Percentiles rank a stretch among this genome's conserved stretches.
phyloP scores from a whole-genome alignment of 352 stramenopile genomes.

The Blastocystis sp. region DNA sequence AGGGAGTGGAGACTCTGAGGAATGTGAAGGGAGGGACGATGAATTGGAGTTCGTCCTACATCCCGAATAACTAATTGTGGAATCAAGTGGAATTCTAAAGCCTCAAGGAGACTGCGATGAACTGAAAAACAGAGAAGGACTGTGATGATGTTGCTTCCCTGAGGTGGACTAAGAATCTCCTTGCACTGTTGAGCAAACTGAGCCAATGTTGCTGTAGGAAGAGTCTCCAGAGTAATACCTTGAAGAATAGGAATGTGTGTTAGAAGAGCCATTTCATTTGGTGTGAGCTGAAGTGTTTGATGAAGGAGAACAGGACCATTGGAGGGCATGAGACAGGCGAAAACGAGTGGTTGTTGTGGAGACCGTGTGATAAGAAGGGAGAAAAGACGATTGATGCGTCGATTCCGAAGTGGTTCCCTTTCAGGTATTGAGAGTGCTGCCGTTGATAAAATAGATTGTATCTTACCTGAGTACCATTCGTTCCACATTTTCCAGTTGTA shows the following conservation, averaged over 20 bases:
- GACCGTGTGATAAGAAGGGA: not conserved
- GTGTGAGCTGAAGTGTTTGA: not conserved
- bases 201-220: not conserved
- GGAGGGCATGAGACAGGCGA: not conserved
- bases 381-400: not conserved
- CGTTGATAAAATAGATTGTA: not conserved
- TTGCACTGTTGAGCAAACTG: not conserved
- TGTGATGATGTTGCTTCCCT: not conserved
- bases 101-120: not conserved
- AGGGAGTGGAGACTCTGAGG: slow-evolving; percentile 17
- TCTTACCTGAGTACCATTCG: not conserved
- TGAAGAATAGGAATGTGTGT: not conserved
- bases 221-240: not conserved
- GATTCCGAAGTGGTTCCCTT: not conserved
- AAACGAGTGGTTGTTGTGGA: not conserved
- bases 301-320: not conserved
- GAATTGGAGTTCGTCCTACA: not conserved
- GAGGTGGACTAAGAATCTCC: not conserved
- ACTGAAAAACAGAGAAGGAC: not conserved
- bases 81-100: not conserved
- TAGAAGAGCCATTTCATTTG: not conserved
- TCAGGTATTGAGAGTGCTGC: not conserved
- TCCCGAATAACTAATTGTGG: slow-evolving; percentile 11
- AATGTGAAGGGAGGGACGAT: not conserved
- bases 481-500: slow-evolving; percentile 10